Evolutionary conservation across 2,329 filamentous ascomycete species (phyloP).

Genomic region (Nigrospora osmanthi): DNA sequence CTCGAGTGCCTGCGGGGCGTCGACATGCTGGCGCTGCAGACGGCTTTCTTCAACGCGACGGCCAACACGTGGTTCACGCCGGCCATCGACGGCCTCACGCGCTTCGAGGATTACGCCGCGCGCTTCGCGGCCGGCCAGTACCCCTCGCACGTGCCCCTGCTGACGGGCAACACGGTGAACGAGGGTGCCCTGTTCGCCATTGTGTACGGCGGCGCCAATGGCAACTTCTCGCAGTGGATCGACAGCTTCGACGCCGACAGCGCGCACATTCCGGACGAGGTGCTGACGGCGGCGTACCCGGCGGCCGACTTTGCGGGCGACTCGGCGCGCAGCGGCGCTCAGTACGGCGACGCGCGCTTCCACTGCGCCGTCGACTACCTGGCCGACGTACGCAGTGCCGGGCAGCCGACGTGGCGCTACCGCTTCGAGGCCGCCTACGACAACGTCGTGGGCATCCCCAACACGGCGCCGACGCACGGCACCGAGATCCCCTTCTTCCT

Average conservation of each 20-base stretch:
- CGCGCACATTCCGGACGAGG: slow-evolving; percentile 24
- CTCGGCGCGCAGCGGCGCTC: slow-evolving; percentile 30
- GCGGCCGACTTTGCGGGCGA: slow-evolving; percentile 25
- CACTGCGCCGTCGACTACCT: slow-evolving; percentile 32
- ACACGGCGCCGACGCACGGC: slow-evolving; percentile 26
- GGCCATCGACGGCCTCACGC: slow-evolving; percentile 24
- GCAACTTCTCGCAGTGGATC: slow-evolving; percentile 20
- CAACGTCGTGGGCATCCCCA: slow-evolving; percentile 27
- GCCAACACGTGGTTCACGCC: slow-evolving; percentile 34
- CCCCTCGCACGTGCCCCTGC: slow-evolving; percentile 23
- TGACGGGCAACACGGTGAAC: slow-evolving; percentile 26
- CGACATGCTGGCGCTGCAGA: slow-evolving; percentile 19
- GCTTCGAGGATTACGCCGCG: slow-evolving; percentile 21
- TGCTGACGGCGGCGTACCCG: slow-evolving; percentile 24
- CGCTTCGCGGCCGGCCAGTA: slow-evolving; percentile 17
- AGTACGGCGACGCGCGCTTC: slow-evolving; percentile 38
- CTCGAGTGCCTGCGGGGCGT: slow-evolving; percentile 28
- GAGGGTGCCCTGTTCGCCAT: slow-evolving; percentile 28
- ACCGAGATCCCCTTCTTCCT: slow-evolving; percentile 37
- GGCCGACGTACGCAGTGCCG: slow-evolving; percentile 25
- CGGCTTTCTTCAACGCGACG: slow-evolving; percentile 23
- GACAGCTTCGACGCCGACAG: slow-evolving; percentile 29
- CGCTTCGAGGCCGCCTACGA: slow-evolving; percentile 33
- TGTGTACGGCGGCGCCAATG: slow-evolving; percentile 23
- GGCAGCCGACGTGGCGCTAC: slow-evolving; percentile 33